Evolutionary conservation across 179 eudicot genomes (phyloP).

Genomic region (Actinidia arguta): DNA sequence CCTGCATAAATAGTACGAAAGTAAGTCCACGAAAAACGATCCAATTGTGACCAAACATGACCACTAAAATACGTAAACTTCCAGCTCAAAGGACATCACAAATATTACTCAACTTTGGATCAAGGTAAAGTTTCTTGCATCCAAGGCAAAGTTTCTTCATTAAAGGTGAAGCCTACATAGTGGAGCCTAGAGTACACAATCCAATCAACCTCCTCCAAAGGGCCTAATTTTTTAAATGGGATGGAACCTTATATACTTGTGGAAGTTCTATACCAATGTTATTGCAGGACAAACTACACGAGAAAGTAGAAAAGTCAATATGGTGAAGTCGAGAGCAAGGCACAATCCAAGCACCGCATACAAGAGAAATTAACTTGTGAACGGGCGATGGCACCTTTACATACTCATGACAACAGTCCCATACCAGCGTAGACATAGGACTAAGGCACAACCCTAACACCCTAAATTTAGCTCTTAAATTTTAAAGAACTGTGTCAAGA

Average conservation of each 20-base stretch:
- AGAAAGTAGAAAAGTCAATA: neutral
- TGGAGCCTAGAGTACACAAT: neutral
- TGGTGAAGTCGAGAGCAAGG: neutral
- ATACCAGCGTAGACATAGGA: too few relatives aligned
- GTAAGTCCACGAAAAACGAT: neutral
- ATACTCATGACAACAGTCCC: too few relatives aligned
- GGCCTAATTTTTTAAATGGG: neutral
- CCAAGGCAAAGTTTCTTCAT: neutral
- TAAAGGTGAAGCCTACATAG: neutral
- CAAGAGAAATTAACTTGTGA: neutral
- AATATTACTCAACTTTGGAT: neutral
- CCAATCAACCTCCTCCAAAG: neutral
- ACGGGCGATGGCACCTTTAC: too few relatives aligned
- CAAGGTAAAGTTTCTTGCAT: neutral
- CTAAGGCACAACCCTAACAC: too few relatives aligned
- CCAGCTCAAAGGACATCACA: neutral
- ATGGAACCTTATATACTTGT: neutral
- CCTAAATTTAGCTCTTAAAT: too few relatives aligned
- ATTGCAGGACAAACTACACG: neutral
- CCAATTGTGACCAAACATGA: neutral
- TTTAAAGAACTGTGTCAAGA: too few relatives aligned
- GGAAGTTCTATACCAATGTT: too few relatives aligned
- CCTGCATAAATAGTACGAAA: slow-evolving; percentile 46
- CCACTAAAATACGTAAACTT: neutral
- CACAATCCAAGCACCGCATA: neutral